Conservation (phyloP, 2,329 filamentous ascomycete genomes). For the Pleomassaria siparia region DNA sequence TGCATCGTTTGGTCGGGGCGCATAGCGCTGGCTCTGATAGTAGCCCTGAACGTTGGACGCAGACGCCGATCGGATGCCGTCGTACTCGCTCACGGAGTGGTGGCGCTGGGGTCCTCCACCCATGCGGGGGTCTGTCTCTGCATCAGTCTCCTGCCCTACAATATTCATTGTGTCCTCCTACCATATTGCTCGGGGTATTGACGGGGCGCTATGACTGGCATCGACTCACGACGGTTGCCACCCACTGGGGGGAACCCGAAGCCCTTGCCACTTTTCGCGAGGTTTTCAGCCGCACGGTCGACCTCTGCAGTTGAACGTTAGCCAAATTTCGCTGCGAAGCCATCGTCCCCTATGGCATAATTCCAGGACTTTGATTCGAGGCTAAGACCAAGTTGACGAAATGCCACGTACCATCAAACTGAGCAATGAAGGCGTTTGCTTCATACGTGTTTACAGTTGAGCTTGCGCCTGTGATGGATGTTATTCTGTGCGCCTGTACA, state of each 20-base stretch:
- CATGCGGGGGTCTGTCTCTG: conserved; percentile 68
- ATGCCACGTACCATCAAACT: conserved; percentile 78
- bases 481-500: conserved; percentile 27
- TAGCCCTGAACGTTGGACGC: conserved; percentile 86
- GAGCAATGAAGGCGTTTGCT: conserved; percentile 75
- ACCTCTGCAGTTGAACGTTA: too few species aligned
- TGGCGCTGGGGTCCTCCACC: conserved; percentile 68
- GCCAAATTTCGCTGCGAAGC: too few species aligned
- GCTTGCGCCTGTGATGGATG: conserved; percentile 64
- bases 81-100: conserved; percentile 83
- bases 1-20: conserved; percentile 83
- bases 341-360: background rate
- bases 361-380: too few species aligned
- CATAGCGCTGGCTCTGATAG: conserved; percentile 91
- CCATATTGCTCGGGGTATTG: conserved; percentile 59
- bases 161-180: conserved; percentile 38
- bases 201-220: conserved; percentile 63
- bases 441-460: conserved; percentile 70
- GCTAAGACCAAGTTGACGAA: background rate
- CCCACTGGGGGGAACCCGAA: conserved; percentile 56
- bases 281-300: conserved; percentile 91
- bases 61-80: conserved; percentile 71
- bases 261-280: conserved; percentile 95
- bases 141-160: conserved; percentile 12
- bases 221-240: conserved; percentile 77